Evolutionary conservation across 495 filamentous ascomycete species (phyloP), one percentile per base, ranked within the genome.

Genomic region (Aspergillus affinis): DNA sequence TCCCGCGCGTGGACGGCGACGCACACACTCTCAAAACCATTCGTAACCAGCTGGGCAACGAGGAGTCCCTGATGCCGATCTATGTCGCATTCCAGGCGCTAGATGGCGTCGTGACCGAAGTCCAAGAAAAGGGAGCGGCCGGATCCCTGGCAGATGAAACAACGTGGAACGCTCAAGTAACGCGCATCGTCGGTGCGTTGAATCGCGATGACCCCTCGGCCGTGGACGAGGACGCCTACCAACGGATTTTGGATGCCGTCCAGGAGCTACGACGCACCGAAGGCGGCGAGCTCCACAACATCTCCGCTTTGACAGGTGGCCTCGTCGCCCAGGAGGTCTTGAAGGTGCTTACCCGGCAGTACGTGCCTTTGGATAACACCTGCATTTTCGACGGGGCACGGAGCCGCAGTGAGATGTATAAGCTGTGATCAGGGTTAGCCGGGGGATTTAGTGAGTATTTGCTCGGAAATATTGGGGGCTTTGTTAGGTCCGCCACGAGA

Each of bases 331-430:
- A 99, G 75, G 94, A 99, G 78, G 84, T 91, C 29, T 92, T 98
- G 70, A 99, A 99, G 81, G 87, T 96, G 27, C 81, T 98, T 60
- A 99, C 94, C 51, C 87, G 91, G 73, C 94, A 99, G 81, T 99
- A 99, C 78, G 84, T 96, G 13, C 94, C 94, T 18, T 84, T 96
- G 56, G 92, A 97, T 68, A 94, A 97, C 72, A 93, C 90, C 10
- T 93, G 91, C 71, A 79, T 98, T 56, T 97, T 95, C 69, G 92
- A 98, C 78, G 94, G 94, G 49, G 88, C 96, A 21, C 77, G 72
- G 58, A 95, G 92, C 74, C 87, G 86, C 73, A 89, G 82, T 57
- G 86, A 88, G 69, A 89, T 95, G 62, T 83, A 73, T 51, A 65
- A 65, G 48, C 64, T 78, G 55, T 78, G 63, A 73, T 55, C n/a